Base-by-base conservation (phyloP, 441 rosid species). In the Pelargonium myrrhifolium region DNA sequence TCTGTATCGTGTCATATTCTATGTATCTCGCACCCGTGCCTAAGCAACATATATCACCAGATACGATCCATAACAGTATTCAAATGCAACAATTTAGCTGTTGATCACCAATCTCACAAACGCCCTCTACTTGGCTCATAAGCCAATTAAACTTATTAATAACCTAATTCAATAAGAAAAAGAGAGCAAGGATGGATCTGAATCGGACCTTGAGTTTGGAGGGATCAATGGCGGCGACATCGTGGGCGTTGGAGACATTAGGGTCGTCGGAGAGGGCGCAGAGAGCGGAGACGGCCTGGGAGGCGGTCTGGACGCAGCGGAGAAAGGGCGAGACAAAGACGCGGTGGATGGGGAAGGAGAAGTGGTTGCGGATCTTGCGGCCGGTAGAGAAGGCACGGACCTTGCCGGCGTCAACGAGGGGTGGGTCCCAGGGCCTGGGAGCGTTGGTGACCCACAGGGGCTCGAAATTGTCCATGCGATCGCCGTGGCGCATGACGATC, bases 261-360 rank as follows among this genome's bases (percentile, higher is more conserved):
- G 75, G 75, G 6, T 72, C 69, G 55, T 76, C 78, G 37, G 71
- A 70, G 65, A 73, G 69, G 68, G 89, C 76, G 72, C 86, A 89
- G 59, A 87, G 86, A 53, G 92, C 93, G 24, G 85, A 64, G 65
- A 83, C 76, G 37, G 75, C 96, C 70, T 84, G 82, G 14, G 74
- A 76, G 65, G 95, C 97, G 0, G 99, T 93, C 82, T 91, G 90
- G 68, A 89, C 68, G 37, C 99, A 93, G 2, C 99, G 92, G 78
- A 86, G 78, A 61, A 93, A 93, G 10, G 99, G 99, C 22, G 97
- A 93, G 51, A 91, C 93, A 31, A 91, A 79, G 68, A 85, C 84
- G 9, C 99, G 90, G 75, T 91, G 87, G 82, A 93, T 87, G 7
- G 89, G 91, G 63, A 77, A 86, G 12, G 71, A 73, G 55, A 86